A percentile compares a stretch with the other conserved stretches of the same genome.
phyloP scores from a whole-genome alignment of 202 grass and related monocot species.

The Bolboschoenoplectus hybrid region DNA sequence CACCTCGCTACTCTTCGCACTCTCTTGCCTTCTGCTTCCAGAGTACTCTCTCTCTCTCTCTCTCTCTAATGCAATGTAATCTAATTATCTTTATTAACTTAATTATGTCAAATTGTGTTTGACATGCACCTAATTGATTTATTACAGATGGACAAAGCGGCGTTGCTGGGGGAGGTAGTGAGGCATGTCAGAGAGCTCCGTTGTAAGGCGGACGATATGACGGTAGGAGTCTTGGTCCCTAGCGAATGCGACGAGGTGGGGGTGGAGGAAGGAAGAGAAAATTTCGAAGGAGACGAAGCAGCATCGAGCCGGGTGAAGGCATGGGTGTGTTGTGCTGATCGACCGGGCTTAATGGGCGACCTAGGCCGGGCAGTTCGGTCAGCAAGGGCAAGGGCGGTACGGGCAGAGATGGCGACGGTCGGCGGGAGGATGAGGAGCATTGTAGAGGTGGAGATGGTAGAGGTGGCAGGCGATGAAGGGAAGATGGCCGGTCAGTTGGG shows the following conservation, averaged over 20 bases:
- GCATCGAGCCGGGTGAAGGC: constrained; percentile 52
- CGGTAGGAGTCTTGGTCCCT: constrained; percentile 56
- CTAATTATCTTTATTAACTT: not conserved
- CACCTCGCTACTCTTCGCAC: constrained; percentile 95
- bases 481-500: constrained; percentile 28
- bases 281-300: constrained; percentile 28
- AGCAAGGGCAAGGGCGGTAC: constrained; percentile 68
- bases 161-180: constrained; percentile 92
- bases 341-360: constrained; percentile 86
- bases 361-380: constrained; percentile 72
- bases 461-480: constrained; percentile 25
- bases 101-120: not conserved
- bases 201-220: constrained; percentile 49
- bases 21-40: constrained; percentile 81
- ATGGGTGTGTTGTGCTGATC: constrained; percentile 89
- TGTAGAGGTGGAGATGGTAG: constrained; percentile 66
- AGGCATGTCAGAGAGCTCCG: constrained; percentile 80
- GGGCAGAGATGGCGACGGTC: constrained; percentile 82
- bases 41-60: constrained; percentile 47
- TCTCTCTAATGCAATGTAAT: constrained; percentile 16
- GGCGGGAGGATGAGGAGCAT: constrained; percentile 71
- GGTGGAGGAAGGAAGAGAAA: constrained; percentile 53
- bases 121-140: not conserved
- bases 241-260: constrained; percentile 80
- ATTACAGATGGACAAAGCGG: constrained; percentile 94